These are phyloP conservation scores for Scheffersomyces ergatensis DNA, from an alignment of 805 yeast species.

Conservation along the genomic window DNA sequence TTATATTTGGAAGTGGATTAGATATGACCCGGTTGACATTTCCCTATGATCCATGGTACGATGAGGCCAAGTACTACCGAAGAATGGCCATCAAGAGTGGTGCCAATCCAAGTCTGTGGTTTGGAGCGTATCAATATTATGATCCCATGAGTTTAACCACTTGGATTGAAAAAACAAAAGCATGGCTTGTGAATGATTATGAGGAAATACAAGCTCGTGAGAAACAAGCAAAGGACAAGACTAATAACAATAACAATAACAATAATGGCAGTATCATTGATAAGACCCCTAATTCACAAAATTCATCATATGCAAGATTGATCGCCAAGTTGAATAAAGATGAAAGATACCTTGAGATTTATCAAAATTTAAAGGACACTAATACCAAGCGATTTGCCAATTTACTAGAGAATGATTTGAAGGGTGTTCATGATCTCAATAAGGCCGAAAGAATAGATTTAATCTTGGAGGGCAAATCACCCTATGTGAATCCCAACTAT, in stretches of 20 bases:
- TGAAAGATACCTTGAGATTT: conserved; percentile 28
- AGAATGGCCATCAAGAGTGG: conserved; percentile 48
- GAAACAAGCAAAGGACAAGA: conserved; percentile 3
- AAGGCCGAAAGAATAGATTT: conserved; percentile 33
- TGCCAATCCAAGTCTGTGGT: conserved; percentile 55
- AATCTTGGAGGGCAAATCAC: conserved; percentile 30
- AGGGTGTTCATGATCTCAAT: conserved; percentile 33
- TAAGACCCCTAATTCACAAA: not conserved
- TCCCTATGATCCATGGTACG: conserved; percentile 67
- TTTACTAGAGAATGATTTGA: conserved; percentile 23
- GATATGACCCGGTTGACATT: conserved; percentile 51
- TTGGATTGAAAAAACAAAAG: conserved; percentile 27
- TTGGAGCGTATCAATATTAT: conserved; percentile 58
- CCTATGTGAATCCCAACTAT: conserved; percentile 24
- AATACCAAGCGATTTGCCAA: conserved; percentile 17
- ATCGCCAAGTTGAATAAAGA: conserved; percentile 7
- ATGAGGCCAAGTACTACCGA: conserved; percentile 59
- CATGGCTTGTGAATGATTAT: conserved; percentile 6
- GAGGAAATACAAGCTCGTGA: conserved; percentile 8
- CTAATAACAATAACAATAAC: not conserved
- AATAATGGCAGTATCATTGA: not conserved
- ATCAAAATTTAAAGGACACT: conserved; percentile 21
- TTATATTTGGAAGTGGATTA: conserved; percentile 53
- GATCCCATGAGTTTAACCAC: conserved; percentile 48
- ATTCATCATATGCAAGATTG: not conserved